Conservation (phyloP, 1,139 yeast species). For the Kluyveromyces marxianus region DNA sequence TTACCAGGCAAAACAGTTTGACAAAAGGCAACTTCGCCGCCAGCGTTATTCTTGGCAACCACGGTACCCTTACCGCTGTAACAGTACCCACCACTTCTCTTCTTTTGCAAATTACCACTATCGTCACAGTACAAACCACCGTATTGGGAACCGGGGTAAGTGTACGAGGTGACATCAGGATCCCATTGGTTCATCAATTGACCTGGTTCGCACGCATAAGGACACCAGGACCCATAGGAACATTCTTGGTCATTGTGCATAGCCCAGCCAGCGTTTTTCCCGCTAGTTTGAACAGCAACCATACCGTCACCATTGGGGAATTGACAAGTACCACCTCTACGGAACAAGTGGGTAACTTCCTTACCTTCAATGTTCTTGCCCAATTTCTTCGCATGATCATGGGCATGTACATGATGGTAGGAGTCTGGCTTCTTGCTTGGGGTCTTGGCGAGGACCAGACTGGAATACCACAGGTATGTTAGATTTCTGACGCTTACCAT, state of each 20-base stretch:
- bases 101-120: constrained; percentile 59
- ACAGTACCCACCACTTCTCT: constrained; percentile 54
- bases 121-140: constrained; percentile 76
- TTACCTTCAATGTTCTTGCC: constrained; percentile 22
- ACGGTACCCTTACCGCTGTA: constrained; percentile 71
- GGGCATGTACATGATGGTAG: constrained; percentile 15
- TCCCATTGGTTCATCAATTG: constrained; percentile 78
- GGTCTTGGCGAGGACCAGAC: not conserved
- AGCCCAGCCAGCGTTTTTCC: constrained; percentile 79
- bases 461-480: not conserved
- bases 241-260: constrained; percentile 72
- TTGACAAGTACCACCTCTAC: constrained; percentile 41
- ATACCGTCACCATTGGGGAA: constrained; percentile 63
- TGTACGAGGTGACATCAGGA: constrained; percentile 47
- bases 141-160: constrained; percentile 63
- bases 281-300: constrained; percentile 54
- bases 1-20: constrained; percentile 92
- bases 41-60: constrained; percentile 46
- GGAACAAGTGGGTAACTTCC: constrained; percentile 19
- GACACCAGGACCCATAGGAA: constrained; percentile 69
- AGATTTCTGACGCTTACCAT: not conserved
- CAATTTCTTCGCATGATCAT: constrained; percentile 12
- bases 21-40: constrained; percentile 64
- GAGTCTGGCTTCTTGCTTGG: not conserved
- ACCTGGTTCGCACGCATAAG: constrained; percentile 85